Base-by-base conservation (phyloP, 2,329 filamentous ascomycete species). In the Trichoderma arundinaceum region DNA sequence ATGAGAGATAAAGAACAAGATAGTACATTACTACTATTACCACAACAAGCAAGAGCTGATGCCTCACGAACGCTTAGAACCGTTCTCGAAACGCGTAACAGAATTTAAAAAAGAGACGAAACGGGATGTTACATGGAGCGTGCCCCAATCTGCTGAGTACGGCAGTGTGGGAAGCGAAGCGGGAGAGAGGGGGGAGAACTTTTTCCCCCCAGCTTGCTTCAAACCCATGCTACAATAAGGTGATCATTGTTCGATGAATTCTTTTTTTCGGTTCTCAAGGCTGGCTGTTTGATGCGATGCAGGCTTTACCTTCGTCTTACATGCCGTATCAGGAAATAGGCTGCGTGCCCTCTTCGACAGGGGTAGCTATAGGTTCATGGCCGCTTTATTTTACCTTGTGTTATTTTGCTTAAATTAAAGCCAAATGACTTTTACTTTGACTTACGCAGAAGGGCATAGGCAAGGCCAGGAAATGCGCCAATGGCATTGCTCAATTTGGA, bases 381-480 rank as follows among this genome's bases (percentile, higher is more conserved):
- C 51, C 51, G 38, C 33, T 22, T 15, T 38, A 17, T 38, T 10
- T n/a, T 48, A 2, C 17, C 7, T 22, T 1, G 46, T 49, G 28
- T 5, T 17, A 9, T 17, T 44, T 43, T 13, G 2, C 33, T n/a
- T 53, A 61, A 44, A 52, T 61, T 33, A 44, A 52, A 43, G 33
- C 17, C 48, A 35, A 52, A 52, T 52, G n/a, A 51, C 58, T 17
- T 43, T 4, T 35, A 15, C 28, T 22, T 52, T 8, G 4, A 33
- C 58, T 52, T 61, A 51, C 57, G 44, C 57, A 60, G 58, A 52
- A 61, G 1, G 38, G 58, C 38, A 61, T 61, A 44, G 22, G 58
- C 22, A 38, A 44, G 22, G 38, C 19, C 15, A 10, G 19, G 12
- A n/a, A 13, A 43, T 61, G 48, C 22, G 48, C 58, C 58, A 61